A percentile compares a stretch with the other conserved stretches of the same genome.
Evolutionary conservation across 202 grass and related monocot genomes (phyloP).

Genomic region (Elaeis oleifera): DNA sequence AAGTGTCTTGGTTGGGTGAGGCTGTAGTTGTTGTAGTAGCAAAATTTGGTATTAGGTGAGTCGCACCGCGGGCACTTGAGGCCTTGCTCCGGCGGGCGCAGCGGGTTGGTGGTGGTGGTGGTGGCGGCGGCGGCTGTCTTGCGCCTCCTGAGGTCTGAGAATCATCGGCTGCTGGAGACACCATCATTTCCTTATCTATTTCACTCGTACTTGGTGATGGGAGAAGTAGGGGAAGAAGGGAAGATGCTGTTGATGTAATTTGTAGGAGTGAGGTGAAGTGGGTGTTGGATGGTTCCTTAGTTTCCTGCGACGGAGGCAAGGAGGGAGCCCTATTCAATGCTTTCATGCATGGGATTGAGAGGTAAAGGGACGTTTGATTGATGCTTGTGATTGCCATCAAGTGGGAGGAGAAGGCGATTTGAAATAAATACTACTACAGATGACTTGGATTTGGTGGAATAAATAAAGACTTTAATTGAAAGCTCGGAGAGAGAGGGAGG

Average conservation of each 20-base stretch:
- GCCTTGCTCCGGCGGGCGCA: slow-evolving; percentile 46
- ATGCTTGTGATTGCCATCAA: slow-evolving; percentile 97
- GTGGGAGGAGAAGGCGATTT: neutral
- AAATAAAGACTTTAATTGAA: neutral
- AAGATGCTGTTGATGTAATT: slow-evolving; percentile 16
- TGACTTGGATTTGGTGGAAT: slow-evolving; percentile 7
- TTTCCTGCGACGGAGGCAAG: slow-evolving; percentile 59
- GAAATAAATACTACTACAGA: slow-evolving; percentile 8
- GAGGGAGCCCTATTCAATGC: slow-evolving; percentile 34
- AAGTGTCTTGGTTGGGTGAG: slow-evolving; percentile 86
- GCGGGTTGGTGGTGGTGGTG: neutral
- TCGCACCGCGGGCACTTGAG: slow-evolving; percentile 85
- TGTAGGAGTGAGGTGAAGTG: too few species aligned
- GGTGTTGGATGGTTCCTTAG: slow-evolving; percentile 47
- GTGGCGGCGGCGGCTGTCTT: neutral
- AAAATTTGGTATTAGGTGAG: slow-evolving; percentile 97
- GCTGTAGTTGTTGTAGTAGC: slow-evolving; percentile 99
- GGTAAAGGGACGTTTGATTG: slow-evolving; percentile 58
- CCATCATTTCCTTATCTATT: slow-evolving; percentile 7
- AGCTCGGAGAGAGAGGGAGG: too few species aligned
- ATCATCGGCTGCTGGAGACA: slow-evolving; percentile 16
- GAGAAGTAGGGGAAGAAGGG: slow-evolving; percentile 6
- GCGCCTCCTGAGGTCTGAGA: slow-evolving; percentile 8
- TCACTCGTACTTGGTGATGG: neutral
- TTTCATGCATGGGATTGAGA: slow-evolving; percentile 89